Evolutionary conservation across 352 stramenopile species (phyloP), one percentile per base, ranked within the genome.

Genomic region (Blastocystis sp.): DNA sequence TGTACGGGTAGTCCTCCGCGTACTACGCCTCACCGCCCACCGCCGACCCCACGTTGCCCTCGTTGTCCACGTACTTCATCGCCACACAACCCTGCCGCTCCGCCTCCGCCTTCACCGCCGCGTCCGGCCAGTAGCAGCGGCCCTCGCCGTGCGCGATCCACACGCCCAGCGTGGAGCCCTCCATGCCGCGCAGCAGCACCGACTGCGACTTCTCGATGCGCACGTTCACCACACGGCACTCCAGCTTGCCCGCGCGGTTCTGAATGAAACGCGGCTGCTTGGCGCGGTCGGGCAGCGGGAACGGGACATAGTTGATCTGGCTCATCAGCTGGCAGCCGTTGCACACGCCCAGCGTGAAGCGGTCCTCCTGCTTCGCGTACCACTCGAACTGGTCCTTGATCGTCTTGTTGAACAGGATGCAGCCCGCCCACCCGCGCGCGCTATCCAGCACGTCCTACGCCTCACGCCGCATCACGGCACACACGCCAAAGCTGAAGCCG

Each of bases 261-360:
- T 99, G 94, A 69, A 99, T 93, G 86, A 99, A 97, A 9, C 97
- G 94, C 59, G 97, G 96, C 90, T 96, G 93, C 61, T 91, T 90
- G n/a, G 92, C 89, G 62, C 91, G 90, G 21, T 90, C 86, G n/a
- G 92, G 69, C 67, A 91, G 91, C 76, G 93, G 92, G 4, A 90
- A 92, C 45, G 94, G 93, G 60, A 99, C 94, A 95, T 96, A 99
- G 60, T 96, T 96, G 21, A 99, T 93, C 48, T 99, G 91, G 53
- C 96, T 96, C 95, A 99, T 98, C 59, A 99, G 94, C 92, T 99
- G 97, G 91, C 97, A 99, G 59, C 97, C 97, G 90, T 99, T 99
- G 91, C 97, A 99, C 0, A 98, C 94, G 76, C 97, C 97, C 21
- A 99, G 94, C 90, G 93, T 98, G 92, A 99, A 99, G 23, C 96